Conservation (phyloP, 2,329 filamentous ascomycete species). For the Metarhizium guizhouense region DNA sequence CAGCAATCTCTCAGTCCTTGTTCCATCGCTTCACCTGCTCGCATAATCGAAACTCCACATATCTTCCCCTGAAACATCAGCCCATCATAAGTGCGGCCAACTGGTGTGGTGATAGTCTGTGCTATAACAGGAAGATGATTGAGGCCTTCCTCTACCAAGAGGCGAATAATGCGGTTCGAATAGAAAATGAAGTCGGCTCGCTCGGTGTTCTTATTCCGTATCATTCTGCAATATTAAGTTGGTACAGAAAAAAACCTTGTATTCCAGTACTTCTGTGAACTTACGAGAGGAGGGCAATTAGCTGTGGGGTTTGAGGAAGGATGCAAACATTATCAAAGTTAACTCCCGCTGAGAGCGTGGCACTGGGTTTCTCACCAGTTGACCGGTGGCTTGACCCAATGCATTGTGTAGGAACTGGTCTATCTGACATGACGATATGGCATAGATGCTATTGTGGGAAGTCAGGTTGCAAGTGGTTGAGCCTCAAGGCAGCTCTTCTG, state of each 20-base stretch:
- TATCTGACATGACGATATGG: constrained; percentile 1
- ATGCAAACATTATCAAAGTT: constrained; percentile 82
- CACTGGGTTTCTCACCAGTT: constrained; percentile 69
- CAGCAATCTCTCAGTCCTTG: constrained; percentile 94
- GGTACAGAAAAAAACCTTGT: background rate
- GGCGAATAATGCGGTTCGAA: constrained; percentile 93
- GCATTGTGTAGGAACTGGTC: constrained; percentile 40
- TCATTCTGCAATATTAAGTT: constrained; percentile 57
- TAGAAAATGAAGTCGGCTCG: constrained; percentile 99
- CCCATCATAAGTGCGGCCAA: constrained; percentile 79
- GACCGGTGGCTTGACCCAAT: constrained; percentile 62
- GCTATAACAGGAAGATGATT: constrained; percentile 92
- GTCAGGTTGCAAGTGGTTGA: no score
- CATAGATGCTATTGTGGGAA: no score
- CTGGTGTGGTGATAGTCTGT: constrained; percentile 82
- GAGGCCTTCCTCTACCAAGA: constrained; percentile 92
- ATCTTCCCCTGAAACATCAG: constrained; percentile 97
- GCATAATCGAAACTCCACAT: constrained; percentile 97
- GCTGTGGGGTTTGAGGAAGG: constrained; percentile 85
- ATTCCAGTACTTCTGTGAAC: constrained; percentile 26
- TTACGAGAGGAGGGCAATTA: constrained; percentile 96
- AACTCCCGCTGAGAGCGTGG: constrained; percentile 79
- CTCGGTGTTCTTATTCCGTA: constrained; percentile 80
- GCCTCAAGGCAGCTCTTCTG: background rate
- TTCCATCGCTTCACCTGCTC: constrained; percentile 97